These are phyloP conservation scores for Phialemoniopsis sp. DNA, from an alignment of 2,329 filamentous ascomycete genomes.

Conservation along the genomic window DNA sequence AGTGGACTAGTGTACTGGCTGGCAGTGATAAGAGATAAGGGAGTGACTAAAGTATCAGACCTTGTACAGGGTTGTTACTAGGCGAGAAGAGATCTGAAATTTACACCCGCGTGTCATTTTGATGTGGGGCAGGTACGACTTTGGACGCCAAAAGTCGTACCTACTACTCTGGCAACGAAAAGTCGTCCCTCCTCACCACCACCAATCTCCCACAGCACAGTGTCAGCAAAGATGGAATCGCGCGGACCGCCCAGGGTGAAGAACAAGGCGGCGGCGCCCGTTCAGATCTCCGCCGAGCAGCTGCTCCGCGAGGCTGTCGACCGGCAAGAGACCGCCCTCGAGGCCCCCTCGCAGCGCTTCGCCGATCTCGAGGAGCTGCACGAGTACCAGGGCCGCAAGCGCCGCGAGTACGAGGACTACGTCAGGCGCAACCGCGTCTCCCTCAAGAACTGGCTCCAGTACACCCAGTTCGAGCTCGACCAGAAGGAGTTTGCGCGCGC, in stretches of 20 bases:
- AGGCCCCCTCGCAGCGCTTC: conserved; percentile 91
- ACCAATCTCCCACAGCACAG: too few species aligned
- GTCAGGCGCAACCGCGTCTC: conserved; percentile 90
- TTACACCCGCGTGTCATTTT: too few species aligned
- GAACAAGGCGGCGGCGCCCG: conserved; percentile 91
- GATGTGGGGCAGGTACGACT: too few species aligned
- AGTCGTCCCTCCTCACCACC: too few species aligned
- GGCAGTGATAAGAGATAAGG: too few species aligned
- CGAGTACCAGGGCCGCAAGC: conserved; percentile 92
- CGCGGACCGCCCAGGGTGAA: conserved; percentile 95
- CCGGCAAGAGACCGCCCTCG: conserved; percentile 81
- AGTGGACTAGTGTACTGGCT: too few species aligned
- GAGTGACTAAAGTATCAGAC: too few species aligned
- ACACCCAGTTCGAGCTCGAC: conserved; percentile 95
- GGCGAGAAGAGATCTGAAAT: too few species aligned
- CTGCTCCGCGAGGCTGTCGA: conserved; percentile 96
- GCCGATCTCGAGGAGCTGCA: conserved; percentile 96
- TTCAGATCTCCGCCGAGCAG: conserved; percentile 94
- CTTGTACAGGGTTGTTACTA: too few species aligned
- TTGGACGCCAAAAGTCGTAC: too few species aligned
- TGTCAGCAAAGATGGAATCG: conserved; percentile 75
- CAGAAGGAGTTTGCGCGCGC: conserved; percentile 96
- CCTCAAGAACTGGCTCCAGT: conserved; percentile 98
- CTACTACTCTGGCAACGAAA: too few species aligned
- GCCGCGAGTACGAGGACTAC: conserved; percentile 98